Conservation (phyloP, 768 basidiomycete species). For the Boletus edulis region DNA sequence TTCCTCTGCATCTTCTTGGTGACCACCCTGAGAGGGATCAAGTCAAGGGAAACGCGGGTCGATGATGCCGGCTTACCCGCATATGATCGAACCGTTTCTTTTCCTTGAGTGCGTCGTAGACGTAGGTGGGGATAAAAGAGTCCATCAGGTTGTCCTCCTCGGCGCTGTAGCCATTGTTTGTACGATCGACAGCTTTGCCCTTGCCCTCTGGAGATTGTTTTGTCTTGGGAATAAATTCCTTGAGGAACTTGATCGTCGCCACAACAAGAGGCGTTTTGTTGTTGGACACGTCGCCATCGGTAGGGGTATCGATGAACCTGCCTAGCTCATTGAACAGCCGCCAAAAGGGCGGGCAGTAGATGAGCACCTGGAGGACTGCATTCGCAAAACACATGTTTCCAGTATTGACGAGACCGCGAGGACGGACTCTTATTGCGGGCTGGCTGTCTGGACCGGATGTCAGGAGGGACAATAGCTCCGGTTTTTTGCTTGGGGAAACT, state of each 20-base stretch:
- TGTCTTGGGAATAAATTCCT: conserved; percentile 57
- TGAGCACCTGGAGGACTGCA: conserved; percentile 84
- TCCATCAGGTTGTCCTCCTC: conserved; percentile 54
- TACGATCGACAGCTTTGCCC: conserved; percentile 41
- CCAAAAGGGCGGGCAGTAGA: conserved; percentile 88
- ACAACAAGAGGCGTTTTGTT: conserved; percentile 56
- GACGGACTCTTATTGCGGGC: conserved; percentile 41
- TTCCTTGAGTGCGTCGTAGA: conserved; percentile 92
- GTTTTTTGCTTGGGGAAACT: conserved; percentile 39
- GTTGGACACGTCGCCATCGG: conserved; percentile 25
- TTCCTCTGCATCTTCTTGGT: conserved; percentile 98
- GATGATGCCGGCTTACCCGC: conserved; percentile 54
- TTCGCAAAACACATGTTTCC: conserved; percentile 99
- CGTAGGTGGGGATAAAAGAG: conserved; percentile 79
- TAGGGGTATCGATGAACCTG: conserved; percentile 40
- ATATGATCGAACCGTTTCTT: conserved; percentile 93
- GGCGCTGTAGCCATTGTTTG: conserved; percentile 23
- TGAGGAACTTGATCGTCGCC: conserved; percentile 70
- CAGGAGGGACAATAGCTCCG: conserved; percentile 55
- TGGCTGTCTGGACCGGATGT: conserved; percentile 35
- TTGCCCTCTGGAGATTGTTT: conserved; percentile 27
- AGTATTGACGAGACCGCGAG: conserved; percentile 86
- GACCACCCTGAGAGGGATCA: conserved; percentile 58
- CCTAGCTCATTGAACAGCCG: conserved; percentile 72
- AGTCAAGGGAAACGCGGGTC: neutral